Conservation (phyloP, 1,284 basidiomycete genomes). For the Pyrrhoderma lamaoense region DNA sequence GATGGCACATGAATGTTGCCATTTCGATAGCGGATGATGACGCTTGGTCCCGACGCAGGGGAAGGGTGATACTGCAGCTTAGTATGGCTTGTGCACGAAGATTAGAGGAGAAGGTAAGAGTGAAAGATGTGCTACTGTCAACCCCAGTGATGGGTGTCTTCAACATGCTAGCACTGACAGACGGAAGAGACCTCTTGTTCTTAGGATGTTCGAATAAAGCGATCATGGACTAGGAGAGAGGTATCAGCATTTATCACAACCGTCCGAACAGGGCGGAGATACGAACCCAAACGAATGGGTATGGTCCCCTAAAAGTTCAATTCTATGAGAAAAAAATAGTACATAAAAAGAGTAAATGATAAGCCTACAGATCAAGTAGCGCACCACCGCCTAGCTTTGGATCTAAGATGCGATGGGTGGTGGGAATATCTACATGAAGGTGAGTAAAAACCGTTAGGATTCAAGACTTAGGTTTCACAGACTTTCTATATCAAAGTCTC, state of each 20-base stretch:
- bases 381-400: conserved; percentile 81
- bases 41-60: conserved; percentile 27
- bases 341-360: background rate
- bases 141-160: conserved; percentile 74
- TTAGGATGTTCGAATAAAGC: conserved; percentile 73
- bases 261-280: background rate
- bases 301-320: conserved; percentile 55
- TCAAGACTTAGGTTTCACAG: conserved; percentile 26
- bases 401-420: conserved; percentile 71
- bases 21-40: conserved; percentile 58
- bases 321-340: conserved; percentile 1
- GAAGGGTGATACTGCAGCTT: conserved; percentile 52
- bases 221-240: conserved; percentile 53
- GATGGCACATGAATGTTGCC: conserved; percentile 56
- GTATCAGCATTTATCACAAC: background rate
- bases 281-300: conserved; percentile 73
- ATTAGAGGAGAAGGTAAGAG: conserved; percentile 55
- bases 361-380: conserved; percentile 69
- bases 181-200: conserved; percentile 53
- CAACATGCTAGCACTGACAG: conserved; percentile 55
- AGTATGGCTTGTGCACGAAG: conserved; percentile 62
- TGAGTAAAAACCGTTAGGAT: background rate
- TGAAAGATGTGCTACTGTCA: conserved; percentile 72
- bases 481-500: conserved; percentile 67
- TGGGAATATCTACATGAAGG: conserved; percentile 45